Evolutionary conservation across 805 yeast genomes (phyloP).

Genomic region (Sugiyamaella americana): DNA sequence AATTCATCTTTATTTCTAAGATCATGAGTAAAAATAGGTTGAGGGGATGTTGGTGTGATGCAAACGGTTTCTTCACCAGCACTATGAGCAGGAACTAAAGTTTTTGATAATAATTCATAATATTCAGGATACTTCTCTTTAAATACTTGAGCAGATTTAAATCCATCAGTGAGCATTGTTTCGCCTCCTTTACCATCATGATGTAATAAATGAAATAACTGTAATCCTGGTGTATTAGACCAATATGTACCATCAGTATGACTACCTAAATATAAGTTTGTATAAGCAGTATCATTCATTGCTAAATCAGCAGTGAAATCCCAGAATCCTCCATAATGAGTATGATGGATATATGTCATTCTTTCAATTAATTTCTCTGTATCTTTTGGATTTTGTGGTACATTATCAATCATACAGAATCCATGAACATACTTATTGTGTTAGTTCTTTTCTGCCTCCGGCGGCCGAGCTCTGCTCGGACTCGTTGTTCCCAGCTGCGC

Average conservation of each 20-base stretch:
- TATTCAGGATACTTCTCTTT: conserved; percentile 44
- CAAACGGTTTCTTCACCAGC: conserved; percentile 63
- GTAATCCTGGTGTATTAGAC: conserved; percentile 67
- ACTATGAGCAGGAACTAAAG: conserved; percentile 63
- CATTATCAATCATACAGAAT: conserved; percentile 54
- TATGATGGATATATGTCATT: conserved; percentile 55
- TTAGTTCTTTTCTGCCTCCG: not conserved
- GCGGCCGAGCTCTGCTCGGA: not conserved
- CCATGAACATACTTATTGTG: conserved; percentile 42
- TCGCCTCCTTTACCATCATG: conserved; percentile 63
- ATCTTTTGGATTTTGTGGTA: conserved; percentile 53
- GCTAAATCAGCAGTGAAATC: conserved; percentile 65
- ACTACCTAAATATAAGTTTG: conserved; percentile 54
- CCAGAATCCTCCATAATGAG: conserved; percentile 80
- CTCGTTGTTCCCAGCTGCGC: not conserved
- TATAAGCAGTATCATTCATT: conserved; percentile 66
- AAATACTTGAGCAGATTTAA: conserved; percentile 50
- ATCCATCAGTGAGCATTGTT: conserved; percentile 62
- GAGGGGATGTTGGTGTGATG: conserved; percentile 50
- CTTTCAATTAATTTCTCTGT: conserved; percentile 53
- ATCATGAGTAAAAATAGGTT: conserved; percentile 51
- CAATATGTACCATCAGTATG: conserved; percentile 76
- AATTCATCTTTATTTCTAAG: conserved; percentile 43
- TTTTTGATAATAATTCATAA: conserved; percentile 43
- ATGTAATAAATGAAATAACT: conserved; percentile 55